phyloP scores from a whole-genome alignment of 2,329 filamentous ascomycete genomes.

The Penicillium sp. region DNA sequence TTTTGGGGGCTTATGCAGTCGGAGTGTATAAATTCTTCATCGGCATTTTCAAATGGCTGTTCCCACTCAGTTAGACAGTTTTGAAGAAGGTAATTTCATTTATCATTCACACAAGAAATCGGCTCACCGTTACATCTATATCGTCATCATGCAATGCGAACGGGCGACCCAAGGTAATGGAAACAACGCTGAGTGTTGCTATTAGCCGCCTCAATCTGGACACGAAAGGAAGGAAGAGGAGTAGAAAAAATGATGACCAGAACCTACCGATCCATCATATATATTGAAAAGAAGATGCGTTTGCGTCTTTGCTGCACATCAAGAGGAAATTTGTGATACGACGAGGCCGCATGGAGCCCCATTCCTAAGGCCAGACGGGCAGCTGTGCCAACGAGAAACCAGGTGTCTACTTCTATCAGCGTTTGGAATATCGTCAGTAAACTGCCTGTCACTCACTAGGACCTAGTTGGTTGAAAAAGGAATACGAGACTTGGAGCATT shows the following conservation, averaged over 20 bases:
- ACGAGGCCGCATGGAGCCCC: conserved; percentile 40
- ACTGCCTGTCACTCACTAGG: conserved; percentile 36
- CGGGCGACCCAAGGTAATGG: conserved; percentile 45
- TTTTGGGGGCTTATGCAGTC: conserved; percentile 21
- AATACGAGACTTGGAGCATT: conserved; percentile 49
- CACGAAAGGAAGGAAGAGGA: neutral
- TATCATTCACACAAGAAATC: neutral
- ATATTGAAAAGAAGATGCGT: conserved; percentile 48
- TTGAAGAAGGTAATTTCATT: too few relatives aligned
- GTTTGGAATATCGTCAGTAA: neutral
- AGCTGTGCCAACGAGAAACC: conserved; percentile 48
- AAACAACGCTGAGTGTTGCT: conserved; percentile 38
- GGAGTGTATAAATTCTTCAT: conserved; percentile 36
- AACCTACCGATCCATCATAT: conserved; percentile 48
- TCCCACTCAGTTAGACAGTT: neutral
- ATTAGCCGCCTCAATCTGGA: neutral
- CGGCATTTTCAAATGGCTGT: conserved; percentile 39
- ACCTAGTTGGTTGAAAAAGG: conserved; percentile 49
- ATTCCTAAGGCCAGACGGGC: conserved; percentile 46
- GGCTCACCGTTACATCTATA: conserved; percentile 39
- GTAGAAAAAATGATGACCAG: neutral
- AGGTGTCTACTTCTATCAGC: conserved; percentile 37
- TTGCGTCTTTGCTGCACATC: conserved; percentile 41
- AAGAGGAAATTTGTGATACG: conserved; percentile 34
- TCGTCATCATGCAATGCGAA: conserved; percentile 50